A percentile compares a stretch with the other conserved stretches of the same genome.
phyloP scores from a whole-genome alignment of 2,329 filamentous ascomycete genomes.

The Pseudogymnoascus sp. region DNA sequence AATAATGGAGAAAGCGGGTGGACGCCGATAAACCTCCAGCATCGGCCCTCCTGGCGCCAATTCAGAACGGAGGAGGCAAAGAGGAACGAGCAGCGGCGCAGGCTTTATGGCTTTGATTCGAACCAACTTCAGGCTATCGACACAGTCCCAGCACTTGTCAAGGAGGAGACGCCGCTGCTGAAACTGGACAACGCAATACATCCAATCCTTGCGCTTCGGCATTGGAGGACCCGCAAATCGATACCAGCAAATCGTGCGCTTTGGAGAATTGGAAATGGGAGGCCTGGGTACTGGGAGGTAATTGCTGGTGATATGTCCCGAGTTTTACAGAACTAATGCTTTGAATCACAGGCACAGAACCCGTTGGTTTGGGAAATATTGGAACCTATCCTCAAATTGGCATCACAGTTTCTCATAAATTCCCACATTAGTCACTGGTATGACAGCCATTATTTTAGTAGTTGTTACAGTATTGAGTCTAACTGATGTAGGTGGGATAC shows the following conservation, averaged over 20 bases:
- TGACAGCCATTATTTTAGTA: background rate
- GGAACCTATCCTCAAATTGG: constrained; percentile 11
- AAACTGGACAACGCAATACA: background rate
- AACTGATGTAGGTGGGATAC: background rate
- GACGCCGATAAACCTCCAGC: background rate
- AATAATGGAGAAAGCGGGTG: constrained; percentile 2
- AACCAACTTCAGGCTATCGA: constrained; percentile 1
- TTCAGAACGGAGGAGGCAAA: constrained; percentile 5
- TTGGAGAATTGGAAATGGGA: constrained; percentile 3
- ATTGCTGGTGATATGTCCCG: background rate
- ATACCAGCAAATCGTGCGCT: background rate
- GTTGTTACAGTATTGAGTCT: background rate
- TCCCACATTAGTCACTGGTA: constrained; percentile 8
- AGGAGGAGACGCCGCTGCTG: background rate
- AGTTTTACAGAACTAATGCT: background rate
- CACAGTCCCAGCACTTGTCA: background rate
- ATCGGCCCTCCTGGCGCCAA: background rate
- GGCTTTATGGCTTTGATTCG: background rate
- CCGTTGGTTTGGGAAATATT: constrained; percentile 7
- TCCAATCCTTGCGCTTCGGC: background rate
- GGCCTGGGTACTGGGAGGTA: constrained; percentile 4
- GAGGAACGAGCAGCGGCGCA: background rate
- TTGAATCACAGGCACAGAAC: constrained; percentile 5
- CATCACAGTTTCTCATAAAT: constrained; percentile 9
- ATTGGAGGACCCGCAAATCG: background rate